Base-by-base conservation (phyloP, 179 eudicot genomes). In the Pouteria campechiana region DNA sequence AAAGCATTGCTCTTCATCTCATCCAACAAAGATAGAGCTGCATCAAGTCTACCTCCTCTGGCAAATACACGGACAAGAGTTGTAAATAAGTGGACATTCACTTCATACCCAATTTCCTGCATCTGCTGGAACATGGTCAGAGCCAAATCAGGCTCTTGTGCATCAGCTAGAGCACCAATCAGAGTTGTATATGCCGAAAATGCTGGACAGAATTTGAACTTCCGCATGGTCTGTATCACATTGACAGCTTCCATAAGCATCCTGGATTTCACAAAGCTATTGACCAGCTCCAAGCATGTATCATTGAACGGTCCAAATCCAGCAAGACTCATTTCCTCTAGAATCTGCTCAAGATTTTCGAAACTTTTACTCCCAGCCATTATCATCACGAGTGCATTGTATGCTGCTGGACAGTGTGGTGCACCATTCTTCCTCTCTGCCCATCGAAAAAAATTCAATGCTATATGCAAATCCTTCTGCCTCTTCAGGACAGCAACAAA, bases 81-180 rank as follows among this genome's bases (percentile, higher is more conserved):
- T 5, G 95, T 85, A 68, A 85, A 89, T 43, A 89, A 55, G 61
- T 85, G 83, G 32, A 89, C 79, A 55, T 62, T 73, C 41, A 85
- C 76, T 64, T 85, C 97, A 57, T 89, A 89, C 41, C 93, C 95
- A 48, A 89, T 49, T 35, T 89, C 97, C 55, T 85, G 95, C 95
- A 89, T 85, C 64, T 89, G 95, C 33, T 63, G 67, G 41, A 85
- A 72, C 32, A 85, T 84, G 33, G 72, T 38, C 37, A 78, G 93
- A 79, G 76, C 76, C 50, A 63, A 70, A 48, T 83, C 83, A 36
- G 97, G 83, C 44, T 74, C 60, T 32, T 57, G 74, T 53, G 59
- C 62, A 10, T 42, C 36, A 47, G 97, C 67, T 32, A 81, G 57
- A 49, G 95, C 78, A 27, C 95, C 90, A 28, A 89, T 85, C 12